Evolutionary conservation across 495 filamentous ascomycete species (phyloP).

Genomic region (Daldinia bambusicola): DNA sequence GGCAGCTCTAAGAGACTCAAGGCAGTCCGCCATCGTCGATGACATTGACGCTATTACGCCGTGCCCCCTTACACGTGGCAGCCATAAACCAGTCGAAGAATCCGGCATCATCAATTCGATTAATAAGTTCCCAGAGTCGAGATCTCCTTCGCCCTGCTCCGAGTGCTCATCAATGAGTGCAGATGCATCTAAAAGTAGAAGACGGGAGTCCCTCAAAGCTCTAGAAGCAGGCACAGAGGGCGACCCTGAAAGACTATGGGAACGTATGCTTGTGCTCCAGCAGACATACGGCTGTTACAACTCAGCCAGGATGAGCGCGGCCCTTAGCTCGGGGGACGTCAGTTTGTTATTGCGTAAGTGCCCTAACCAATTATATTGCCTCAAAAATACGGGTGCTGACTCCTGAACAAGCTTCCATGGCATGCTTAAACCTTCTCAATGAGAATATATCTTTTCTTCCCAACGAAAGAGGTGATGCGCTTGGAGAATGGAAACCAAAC

Average conservation of each 20-base stretch:
- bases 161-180: slow-evolving; percentile 24
- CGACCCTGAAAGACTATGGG: slow-evolving; percentile 55
- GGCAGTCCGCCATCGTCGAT: slow-evolving; percentile 23
- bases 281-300: slow-evolving; percentile 57
- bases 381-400: slow-evolving; percentile 26
- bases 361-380: neutral
- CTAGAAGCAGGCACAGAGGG: slow-evolving; percentile 47
- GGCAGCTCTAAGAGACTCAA: slow-evolving; percentile 19
- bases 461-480: slow-evolving; percentile 43
- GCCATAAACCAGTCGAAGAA: slow-evolving; percentile 17
- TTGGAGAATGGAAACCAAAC: slow-evolving; percentile 19
- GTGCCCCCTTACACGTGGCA: slow-evolving; percentile 33
- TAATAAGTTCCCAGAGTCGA: slow-evolving; percentile 29
- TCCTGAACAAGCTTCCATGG: slow-evolving; percentile 50
- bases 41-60: slow-evolving; percentile 50
- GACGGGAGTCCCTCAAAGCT: slow-evolving; percentile 45
- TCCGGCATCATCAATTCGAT: slow-evolving; percentile 24
- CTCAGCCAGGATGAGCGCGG: slow-evolving; percentile 57
- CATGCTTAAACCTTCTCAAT: slow-evolving; percentile 57
- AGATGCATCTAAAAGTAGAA: slow-evolving; percentile 31
- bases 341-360: slow-evolving; percentile 54
- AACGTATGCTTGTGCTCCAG: slow-evolving; percentile 59
- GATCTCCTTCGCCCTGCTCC: slow-evolving; percentile 44
- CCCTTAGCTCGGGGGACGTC: slow-evolving; percentile 50
- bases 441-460: slow-evolving; percentile 56